Conservation (phyloP, 1,139 yeast genomes). For the Sugiyamaella sp. region DNA sequence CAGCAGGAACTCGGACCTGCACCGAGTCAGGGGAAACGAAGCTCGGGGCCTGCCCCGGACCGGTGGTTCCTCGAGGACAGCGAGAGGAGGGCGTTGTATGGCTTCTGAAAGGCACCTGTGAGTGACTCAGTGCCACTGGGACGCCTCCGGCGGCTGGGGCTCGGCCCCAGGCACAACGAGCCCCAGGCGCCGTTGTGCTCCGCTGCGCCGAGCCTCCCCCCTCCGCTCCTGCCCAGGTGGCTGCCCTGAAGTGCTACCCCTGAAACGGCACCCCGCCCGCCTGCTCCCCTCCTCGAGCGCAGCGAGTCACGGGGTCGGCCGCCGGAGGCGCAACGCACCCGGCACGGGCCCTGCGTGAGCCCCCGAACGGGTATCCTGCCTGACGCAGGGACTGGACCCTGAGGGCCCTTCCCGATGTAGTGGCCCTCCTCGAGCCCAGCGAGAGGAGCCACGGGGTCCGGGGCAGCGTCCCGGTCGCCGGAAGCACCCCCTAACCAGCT, state of each 20-base stretch:
- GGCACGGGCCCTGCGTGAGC: background rate
- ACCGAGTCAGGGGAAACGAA: too few relatives aligned
- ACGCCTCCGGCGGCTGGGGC: slow-evolving; percentile 4
- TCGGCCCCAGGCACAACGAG: slow-evolving; percentile 1
- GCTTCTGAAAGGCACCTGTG: too few relatives aligned
- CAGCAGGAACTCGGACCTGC: too few relatives aligned
- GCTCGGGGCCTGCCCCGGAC: too few relatives aligned
- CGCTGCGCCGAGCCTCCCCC: background rate
- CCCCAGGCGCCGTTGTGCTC: background rate
- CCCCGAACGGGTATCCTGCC: slow-evolving; percentile 1
- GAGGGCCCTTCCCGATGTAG: background rate
- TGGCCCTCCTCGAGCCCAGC: too few relatives aligned
- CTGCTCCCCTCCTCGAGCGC: background rate
- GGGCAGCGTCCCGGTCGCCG: background rate
- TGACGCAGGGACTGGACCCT: background rate
- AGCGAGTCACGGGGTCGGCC: background rate
- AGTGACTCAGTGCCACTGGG: too few relatives aligned
- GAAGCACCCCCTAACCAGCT: background rate
- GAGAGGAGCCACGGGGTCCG: background rate
- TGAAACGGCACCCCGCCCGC: too few relatives aligned
- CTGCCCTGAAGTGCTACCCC: too few relatives aligned
- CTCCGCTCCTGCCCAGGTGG: background rate
- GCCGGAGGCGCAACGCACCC: background rate
- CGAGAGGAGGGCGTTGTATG: too few relatives aligned
- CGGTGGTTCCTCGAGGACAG: too few relatives aligned